These are phyloP conservation scores for Myotisia sp. DNA, from an alignment of 2,329 filamentous ascomycete genomes.

Conservation along the genomic window DNA sequence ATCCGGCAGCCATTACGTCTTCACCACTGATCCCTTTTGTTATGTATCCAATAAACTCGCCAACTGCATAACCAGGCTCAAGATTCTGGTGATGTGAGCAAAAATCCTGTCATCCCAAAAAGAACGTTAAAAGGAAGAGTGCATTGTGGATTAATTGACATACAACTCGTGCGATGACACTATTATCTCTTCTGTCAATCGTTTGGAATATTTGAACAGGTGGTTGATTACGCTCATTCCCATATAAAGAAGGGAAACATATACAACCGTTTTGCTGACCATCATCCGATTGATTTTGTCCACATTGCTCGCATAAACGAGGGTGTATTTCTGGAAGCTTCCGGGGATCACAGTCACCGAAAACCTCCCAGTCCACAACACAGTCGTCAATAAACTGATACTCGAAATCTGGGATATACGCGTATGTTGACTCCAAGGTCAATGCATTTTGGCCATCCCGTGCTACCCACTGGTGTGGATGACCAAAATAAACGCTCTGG, in stretches of 20 bases:
- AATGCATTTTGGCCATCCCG: slow-evolving; percentile 8
- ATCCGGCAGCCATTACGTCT: too few species aligned
- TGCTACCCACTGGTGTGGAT: slow-evolving; percentile 18
- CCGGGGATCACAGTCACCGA: slow-evolving; percentile 39
- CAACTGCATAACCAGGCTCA: too few species aligned
- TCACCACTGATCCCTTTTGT: too few species aligned
- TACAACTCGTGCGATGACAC: too few species aligned
- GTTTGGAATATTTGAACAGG: too few species aligned
- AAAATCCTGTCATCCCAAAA: too few species aligned
- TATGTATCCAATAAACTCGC: too few species aligned
- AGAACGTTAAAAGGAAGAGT: too few species aligned
- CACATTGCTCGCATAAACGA: slow-evolving; percentile 33
- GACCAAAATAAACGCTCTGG: slow-evolving; percentile 13
- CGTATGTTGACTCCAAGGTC: slow-evolving; percentile 14
- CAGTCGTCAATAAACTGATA: slow-evolving; percentile 30
- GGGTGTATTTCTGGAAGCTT: slow-evolving; percentile 23
- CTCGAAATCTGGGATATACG: slow-evolving; percentile 12
- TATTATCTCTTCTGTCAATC: too few species aligned
- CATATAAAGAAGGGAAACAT: slow-evolving; percentile 42
- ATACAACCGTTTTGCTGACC: slow-evolving; percentile 36
- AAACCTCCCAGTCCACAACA: slow-evolving; percentile 35
- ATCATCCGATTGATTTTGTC: slow-evolving; percentile 38
- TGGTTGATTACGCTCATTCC: slow-evolving; percentile 28
- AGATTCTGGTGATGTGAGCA: too few species aligned
- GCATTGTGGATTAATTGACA: too few species aligned